A percentile compares a stretch with the other conserved stretches of the same genome.
Evolutionary conservation across 768 basidiomycete genomes (phyloP).

Genomic region (Mrakia hoshinonis): DNA sequence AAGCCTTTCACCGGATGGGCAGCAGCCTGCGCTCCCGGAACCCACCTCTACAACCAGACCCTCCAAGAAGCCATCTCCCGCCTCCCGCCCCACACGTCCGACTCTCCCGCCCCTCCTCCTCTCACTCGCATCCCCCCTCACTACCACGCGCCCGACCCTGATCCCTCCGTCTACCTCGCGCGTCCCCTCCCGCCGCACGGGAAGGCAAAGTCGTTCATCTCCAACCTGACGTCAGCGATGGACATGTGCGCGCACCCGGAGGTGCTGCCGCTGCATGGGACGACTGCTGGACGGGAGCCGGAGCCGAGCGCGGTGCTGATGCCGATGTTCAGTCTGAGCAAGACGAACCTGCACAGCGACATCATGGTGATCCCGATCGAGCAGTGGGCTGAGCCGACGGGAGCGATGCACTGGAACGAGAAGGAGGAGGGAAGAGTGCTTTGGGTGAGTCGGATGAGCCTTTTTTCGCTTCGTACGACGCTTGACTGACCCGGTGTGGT

Average conservation of each 20-base stretch:
- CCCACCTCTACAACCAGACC: constrained; percentile 8
- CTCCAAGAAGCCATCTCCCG: constrained; percentile 12
- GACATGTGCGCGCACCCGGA: constrained; percentile 43
- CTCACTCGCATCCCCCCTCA: constrained; percentile 1
- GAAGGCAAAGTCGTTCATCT: constrained; percentile 37
- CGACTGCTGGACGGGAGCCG: constrained; percentile 35
- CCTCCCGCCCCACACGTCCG: background rate
- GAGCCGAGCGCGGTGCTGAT: constrained; percentile 32
- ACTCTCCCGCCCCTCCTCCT: background rate
- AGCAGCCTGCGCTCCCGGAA: constrained; percentile 16
- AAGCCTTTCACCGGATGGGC: constrained; percentile 10
- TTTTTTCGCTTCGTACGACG: background rate
- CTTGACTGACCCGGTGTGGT: background rate
- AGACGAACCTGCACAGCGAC: constrained; percentile 37
- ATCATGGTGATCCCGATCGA: constrained; percentile 38
- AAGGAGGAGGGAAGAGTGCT: constrained; percentile 33
- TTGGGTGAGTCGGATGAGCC: constrained; percentile 30
- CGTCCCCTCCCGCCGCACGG: background rate
- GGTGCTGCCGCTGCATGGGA: constrained; percentile 40
- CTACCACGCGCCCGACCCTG: constrained; percentile 12
- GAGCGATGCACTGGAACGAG: constrained; percentile 35
- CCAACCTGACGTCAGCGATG: constrained; percentile 36
- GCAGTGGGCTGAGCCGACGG: constrained; percentile 34
- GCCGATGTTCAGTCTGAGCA: constrained; percentile 37
- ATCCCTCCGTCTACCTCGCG: background rate